Base-by-base conservation (phyloP, 176 grass and related monocot species). In the Leersia perrieri region DNA sequence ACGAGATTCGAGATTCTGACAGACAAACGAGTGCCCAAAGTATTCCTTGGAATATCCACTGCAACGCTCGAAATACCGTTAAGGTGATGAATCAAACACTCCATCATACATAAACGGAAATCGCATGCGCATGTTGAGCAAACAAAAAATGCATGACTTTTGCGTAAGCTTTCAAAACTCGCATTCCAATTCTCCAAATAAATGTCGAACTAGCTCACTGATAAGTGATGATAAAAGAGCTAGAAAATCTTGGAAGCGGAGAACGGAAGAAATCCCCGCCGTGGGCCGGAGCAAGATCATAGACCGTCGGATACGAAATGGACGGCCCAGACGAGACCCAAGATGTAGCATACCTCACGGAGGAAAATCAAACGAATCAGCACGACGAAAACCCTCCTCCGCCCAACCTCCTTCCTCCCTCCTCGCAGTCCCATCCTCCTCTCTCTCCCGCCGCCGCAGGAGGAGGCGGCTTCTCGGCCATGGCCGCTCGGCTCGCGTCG, bases 401-500 rank as follows among this genome's bases (percentile, higher is more conserved):
- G 3, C 15, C 20, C 22, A 25, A n/a, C 53, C 53, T n/a, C 22
- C 8, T 25, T 58, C 7, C 1, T 58, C 7, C 1, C 10, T 34
- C 23, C 0, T 28, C 2, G 41, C 0, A 20, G n/a, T n/a, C n/a
- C n/a, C n/a, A n/a, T n/a, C n/a, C n/a, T 1, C 57, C 71, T 55
- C 22, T 35, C 70, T 57, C 71, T 74, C 63, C 74, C 78, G 84
- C 85, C 63, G 67, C 78, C 80, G 68, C 80, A 33, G 42, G 65
- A 61, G 74, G 58, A 27, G 68, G 73, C 42, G 63, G 53, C 51
- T n/a, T 22, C 26, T 42, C 68, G 66, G 44, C 74, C 82, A 98
- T 99, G 96, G 96, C n/a, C n/a, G n/a, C 96, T 58, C 78, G 96
- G 33, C 86, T 95, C 66, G 84, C 92, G 39, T 77, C 79, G 42